These are phyloP conservation scores for Biscutella laevigata DNA, from an alignment of 441 rosid species.

Conservation along the genomic window DNA sequence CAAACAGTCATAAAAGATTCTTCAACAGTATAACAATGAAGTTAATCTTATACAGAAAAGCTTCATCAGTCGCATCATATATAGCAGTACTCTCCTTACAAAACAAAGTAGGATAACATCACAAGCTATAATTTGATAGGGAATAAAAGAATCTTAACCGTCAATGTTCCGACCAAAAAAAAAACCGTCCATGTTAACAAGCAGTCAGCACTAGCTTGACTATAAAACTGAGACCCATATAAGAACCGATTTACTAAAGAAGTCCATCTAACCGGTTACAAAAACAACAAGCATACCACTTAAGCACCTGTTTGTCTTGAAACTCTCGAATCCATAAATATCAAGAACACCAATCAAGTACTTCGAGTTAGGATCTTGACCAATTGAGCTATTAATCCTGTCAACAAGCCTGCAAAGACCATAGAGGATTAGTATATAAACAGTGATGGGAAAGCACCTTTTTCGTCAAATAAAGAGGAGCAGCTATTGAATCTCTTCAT, in stretches of 20 bases:
- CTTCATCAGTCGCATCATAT: neutral
- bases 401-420: constrained; percentile 67
- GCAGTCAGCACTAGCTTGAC: constrained; percentile 10
- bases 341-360: constrained; percentile 71
- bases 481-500: constrained; percentile 20
- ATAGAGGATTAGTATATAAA: constrained; percentile 23
- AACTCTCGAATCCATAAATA: too few species aligned
- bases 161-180: constrained; percentile 6
- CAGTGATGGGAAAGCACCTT: neutral
- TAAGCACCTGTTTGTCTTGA: too few species aligned
- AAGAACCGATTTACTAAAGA: constrained; percentile 1
- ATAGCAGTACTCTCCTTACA: constrained; percentile 11
- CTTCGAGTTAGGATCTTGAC: constrained; percentile 84
- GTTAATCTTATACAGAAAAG: constrained; percentile 38
- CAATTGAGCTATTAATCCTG: constrained; percentile 74
- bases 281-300: constrained; percentile 60
- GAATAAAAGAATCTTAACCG: neutral
- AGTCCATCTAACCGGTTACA: constrained; percentile 24
- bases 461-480: constrained; percentile 14
- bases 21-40: constrained; percentile 4
- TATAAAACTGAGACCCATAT: constrained; percentile 11
- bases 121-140: constrained; percentile 1
- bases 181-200: constrained; percentile 1
- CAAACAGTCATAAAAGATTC: constrained; percentile 6
- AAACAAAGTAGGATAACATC: constrained; percentile 6